Conservation (phyloP, 306 rosid genomes). For the Boehmeria nivea region DNA sequence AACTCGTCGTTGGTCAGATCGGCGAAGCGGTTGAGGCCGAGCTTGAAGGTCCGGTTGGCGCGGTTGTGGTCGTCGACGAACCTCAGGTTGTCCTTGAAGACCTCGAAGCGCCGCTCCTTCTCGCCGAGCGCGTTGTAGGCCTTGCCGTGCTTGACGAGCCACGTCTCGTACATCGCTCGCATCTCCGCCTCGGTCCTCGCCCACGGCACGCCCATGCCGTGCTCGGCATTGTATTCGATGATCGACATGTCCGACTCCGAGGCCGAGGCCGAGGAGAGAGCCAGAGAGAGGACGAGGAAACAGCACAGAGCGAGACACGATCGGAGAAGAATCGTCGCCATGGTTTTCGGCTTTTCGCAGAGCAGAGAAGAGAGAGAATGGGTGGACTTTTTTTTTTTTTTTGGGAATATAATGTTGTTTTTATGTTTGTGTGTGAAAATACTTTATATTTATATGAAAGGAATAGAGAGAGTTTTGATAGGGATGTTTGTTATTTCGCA, state of each 20-base stretch:
- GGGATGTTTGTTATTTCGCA: too few species aligned
- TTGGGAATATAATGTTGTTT: neutral
- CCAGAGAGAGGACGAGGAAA: conserved; percentile 2
- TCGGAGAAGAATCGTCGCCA: neutral
- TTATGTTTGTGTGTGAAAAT: too few species aligned
- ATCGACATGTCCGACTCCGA: conserved; percentile 70
- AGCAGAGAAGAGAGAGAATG: neutral
- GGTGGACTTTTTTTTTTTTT: neutral
- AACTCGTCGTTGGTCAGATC: conserved; percentile 79
- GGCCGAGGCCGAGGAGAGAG: conserved; percentile 21
- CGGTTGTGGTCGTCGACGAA: conserved; percentile 51
- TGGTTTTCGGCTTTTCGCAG: neutral
- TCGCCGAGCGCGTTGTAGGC: conserved; percentile 62
- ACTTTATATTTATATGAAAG: too few species aligned
- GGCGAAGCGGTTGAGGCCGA: conserved; percentile 71
- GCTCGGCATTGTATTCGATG: conserved; percentile 48
- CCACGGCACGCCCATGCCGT: conserved; percentile 16
- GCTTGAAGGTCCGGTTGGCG: conserved; percentile 25
- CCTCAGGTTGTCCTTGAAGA: conserved; percentile 63
- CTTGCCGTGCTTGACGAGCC: conserved; percentile 67
- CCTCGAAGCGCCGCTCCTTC: conserved; percentile 53
- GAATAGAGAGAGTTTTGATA: too few species aligned
- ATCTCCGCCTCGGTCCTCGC: conserved; percentile 28
- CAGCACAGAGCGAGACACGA: neutral
- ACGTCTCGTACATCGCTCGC: conserved; percentile 44